Evolutionary conservation across 2,329 filamentous ascomycete species (phyloP).

Genomic region (Orbilia brochopaga): DNA sequence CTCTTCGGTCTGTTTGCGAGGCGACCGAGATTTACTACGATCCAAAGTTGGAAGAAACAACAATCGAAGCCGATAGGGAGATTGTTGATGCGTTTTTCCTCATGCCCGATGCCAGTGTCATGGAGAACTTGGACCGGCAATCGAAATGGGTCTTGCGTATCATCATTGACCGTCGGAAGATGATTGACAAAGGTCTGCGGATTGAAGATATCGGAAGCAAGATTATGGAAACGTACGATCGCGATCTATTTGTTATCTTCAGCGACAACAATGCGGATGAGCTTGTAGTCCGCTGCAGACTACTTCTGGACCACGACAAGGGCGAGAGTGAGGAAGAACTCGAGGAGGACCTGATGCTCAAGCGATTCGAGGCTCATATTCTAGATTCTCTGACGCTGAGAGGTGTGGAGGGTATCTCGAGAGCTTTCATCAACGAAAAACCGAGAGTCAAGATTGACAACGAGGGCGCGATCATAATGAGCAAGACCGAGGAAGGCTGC

Average conservation of each 20-base stretch:
- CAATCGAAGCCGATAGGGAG: conserved; percentile 84
- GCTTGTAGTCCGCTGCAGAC: conserved; percentile 89
- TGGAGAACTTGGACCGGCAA: conserved; percentile 68
- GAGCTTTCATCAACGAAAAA: conserved; percentile 90
- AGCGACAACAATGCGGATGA: conserved; percentile 97
- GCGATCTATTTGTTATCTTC: conserved; percentile 89
- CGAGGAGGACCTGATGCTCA: conserved; percentile 90
- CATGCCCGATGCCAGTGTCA: conserved; percentile 79
- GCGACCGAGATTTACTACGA: conserved; percentile 98
- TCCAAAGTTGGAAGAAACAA: conserved; percentile 82
- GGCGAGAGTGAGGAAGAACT: conserved; percentile 75
- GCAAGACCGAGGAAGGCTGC: conserved; percentile 75
- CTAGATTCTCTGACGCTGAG: conserved; percentile 89
- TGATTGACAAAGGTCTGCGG: conserved; percentile 90
- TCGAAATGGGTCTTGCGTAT: conserved; percentile 96
- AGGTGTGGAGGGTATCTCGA: conserved; percentile 84
- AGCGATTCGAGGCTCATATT: conserved; percentile 87
- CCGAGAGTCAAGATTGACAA: conserved; percentile 69
- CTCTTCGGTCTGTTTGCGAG: conserved; percentile 85
- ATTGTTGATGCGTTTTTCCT: conserved; percentile 98
- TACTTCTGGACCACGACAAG: conserved; percentile 69
- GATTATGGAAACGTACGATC: conserved; percentile 86
- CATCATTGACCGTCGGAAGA: conserved; percentile 87
- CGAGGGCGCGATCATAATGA: conserved; percentile 75
- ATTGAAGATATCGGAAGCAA: conserved; percentile 88